A percentile compares a stretch with the other conserved stretches of the same genome.
These are phyloP conservation scores for Mortierella sp. DNA, from an alignment of 371 early-diverging fungal genomes.

Conservation along the genomic window DNA sequence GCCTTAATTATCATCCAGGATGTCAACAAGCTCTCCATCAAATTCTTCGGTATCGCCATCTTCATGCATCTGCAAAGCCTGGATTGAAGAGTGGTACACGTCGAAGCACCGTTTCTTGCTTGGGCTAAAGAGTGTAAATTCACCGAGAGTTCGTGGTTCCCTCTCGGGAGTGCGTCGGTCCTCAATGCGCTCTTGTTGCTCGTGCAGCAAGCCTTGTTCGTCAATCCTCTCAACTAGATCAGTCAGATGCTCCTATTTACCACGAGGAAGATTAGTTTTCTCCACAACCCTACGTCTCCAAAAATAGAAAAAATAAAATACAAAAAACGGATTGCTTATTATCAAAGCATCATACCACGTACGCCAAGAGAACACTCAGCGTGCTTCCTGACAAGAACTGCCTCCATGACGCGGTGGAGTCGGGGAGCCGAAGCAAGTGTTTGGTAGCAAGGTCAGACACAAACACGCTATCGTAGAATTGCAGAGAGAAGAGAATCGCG, in stretches of 20 bases:
- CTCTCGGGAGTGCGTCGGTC: conserved; percentile 17
- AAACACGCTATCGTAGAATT: conserved; percentile 11
- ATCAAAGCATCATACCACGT: conserved; percentile 12
- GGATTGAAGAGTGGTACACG: no score
- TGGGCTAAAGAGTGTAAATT: conserved; percentile 10
- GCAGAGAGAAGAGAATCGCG: conserved; percentile 12
- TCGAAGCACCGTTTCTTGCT: conserved; percentile 6
- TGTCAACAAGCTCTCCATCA: no score
- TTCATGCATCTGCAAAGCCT: no score
- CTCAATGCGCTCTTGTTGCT: conserved; percentile 7
- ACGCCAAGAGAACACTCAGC: conserved; percentile 7
- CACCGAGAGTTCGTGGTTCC: conserved; percentile 6
- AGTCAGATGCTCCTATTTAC: conserved; percentile 8
- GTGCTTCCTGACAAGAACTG: conserved; percentile 7
- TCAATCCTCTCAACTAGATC: conserved; percentile 12
- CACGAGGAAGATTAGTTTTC: conserved; percentile 2
- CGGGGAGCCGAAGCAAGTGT: conserved; percentile 15
- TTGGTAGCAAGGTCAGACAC: conserved; percentile 20
- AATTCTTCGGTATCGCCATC: no score
- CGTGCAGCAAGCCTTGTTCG: conserved; percentile 9
- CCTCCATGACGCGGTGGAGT: conserved; percentile 12
- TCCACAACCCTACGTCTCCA: background rate
- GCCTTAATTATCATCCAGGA: no score
- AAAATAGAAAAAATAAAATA: background rate
- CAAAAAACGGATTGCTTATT: background rate